Evolutionary conservation across 2,329 filamentous ascomycete genomes (phyloP).

Genomic region (Fonsecaea multimorphosa): DNA sequence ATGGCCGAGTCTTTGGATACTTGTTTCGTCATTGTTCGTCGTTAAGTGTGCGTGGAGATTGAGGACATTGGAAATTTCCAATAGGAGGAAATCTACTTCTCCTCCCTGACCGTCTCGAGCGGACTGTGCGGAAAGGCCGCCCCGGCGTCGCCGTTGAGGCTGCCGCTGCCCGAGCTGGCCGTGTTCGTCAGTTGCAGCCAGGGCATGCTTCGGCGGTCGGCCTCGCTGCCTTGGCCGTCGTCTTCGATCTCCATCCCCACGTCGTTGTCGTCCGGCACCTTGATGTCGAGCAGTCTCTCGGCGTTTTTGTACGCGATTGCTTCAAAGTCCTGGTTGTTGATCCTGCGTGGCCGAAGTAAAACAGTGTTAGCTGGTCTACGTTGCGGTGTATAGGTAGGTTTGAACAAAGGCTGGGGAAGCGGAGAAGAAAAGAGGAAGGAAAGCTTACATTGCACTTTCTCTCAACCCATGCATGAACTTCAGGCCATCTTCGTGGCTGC

Average conservation of each 20-base stretch:
- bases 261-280: conserved; percentile 23
- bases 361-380: background rate
- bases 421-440: background rate
- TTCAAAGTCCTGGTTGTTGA: conserved; percentile 57
- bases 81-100: no score
- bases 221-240: background rate
- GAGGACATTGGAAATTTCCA: no score
- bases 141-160: conserved; percentile 15
- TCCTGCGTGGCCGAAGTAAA: conserved; percentile 18
- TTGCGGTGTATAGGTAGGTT: background rate
- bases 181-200: conserved; percentile 28
- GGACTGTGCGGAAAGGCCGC: conserved; percentile 27
- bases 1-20: background rate
- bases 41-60: background rate
- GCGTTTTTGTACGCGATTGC: conserved; percentile 60
- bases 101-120: conserved; percentile 28
- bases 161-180: conserved; percentile 9
- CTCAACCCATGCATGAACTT: conserved; percentile 58
- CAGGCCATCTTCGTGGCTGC: conserved; percentile 56
- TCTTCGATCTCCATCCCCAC: conserved; percentile 24
- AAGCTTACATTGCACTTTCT: conserved; percentile 51
- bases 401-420: background rate
- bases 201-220: conserved; percentile 12
- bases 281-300: conserved; percentile 51
- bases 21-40: background rate